These are phyloP conservation scores for Guadua angustifolia DNA, from an alignment of 176 grass and related monocot genomes.

Conservation along the genomic window DNA sequence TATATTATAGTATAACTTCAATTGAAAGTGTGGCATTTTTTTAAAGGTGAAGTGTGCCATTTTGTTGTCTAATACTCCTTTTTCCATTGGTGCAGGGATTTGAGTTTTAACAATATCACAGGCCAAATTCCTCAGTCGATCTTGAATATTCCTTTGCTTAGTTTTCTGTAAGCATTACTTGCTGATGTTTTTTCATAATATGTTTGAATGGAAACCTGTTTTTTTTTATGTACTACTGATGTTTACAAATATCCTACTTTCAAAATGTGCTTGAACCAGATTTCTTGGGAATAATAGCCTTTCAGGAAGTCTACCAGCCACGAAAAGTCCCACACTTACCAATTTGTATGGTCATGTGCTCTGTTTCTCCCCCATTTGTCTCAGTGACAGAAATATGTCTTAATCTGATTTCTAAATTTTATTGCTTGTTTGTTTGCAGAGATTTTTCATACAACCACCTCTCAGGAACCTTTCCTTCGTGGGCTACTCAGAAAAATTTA, in stretches of 20 bases:
- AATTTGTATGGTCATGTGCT: slow-evolving; percentile 55
- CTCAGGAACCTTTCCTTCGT: slow-evolving; percentile 76
- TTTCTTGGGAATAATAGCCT: slow-evolving; percentile 94
- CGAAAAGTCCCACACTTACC: slow-evolving; percentile 46
- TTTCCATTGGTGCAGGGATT: background rate
- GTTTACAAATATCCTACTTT: slow-evolving; percentile 23
- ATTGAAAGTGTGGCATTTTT: background rate
- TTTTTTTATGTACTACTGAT: slow-evolving; percentile 22
- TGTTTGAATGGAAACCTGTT: slow-evolving; percentile 16
- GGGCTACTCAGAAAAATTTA: slow-evolving; percentile 53
- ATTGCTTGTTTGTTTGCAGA: slow-evolving; percentile 46
- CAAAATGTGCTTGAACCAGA: slow-evolving; percentile 28
- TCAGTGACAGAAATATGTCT: background rate
- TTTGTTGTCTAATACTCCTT: slow-evolving; percentile 36
- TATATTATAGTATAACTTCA: slow-evolving; percentile 1
- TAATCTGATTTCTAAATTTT: slow-evolving; percentile 14
- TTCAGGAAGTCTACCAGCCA: slow-evolving; percentile 68
- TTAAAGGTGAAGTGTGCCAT: background rate
- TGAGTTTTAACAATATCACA: slow-evolving; percentile 86
- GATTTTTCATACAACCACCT: slow-evolving; percentile 96
- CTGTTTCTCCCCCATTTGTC: background rate
- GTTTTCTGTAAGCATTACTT: slow-evolving; percentile 48
- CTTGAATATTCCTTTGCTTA: slow-evolving; percentile 42
- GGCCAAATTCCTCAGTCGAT: slow-evolving; percentile 64
- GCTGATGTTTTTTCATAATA: slow-evolving; percentile 21